phyloP scores from a whole-genome alignment of 176 grass and related monocot species.

The Triticum aestivum region IWGSC_CS_RefSeq_v2.1 NC_057808.1:18717089-18717588 shows the following conservation, averaged over 20 bases:
- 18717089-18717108: conserved; percentile 24
- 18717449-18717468: background rate
- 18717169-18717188: conserved; percentile 55
- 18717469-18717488: background rate
- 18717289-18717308: conserved; percentile 92
- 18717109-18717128: conserved; percentile 20
- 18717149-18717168: background rate
- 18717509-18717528: background rate
- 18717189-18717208: conserved; percentile 64
- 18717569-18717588: too few species aligned
- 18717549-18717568: too few species aligned
- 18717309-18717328: conserved; percentile 69
- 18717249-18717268: conserved; percentile 60
- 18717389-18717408: conserved; percentile 68
- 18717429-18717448: conserved; percentile 17
- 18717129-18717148: conserved; percentile 15
- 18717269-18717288: conserved; percentile 71
- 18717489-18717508: background rate
- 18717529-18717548: conserved; percentile 10
- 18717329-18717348: conserved; percentile 88
- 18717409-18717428: conserved; percentile 33
- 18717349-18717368: conserved; percentile 88
- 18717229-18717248: conserved; percentile 87
- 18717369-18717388: conserved; percentile 72
- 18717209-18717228: conserved; percentile 85